phyloP scores from a whole-genome alignment of 169 alveolate species.

The Cryptosporidium baileyi region DNA sequence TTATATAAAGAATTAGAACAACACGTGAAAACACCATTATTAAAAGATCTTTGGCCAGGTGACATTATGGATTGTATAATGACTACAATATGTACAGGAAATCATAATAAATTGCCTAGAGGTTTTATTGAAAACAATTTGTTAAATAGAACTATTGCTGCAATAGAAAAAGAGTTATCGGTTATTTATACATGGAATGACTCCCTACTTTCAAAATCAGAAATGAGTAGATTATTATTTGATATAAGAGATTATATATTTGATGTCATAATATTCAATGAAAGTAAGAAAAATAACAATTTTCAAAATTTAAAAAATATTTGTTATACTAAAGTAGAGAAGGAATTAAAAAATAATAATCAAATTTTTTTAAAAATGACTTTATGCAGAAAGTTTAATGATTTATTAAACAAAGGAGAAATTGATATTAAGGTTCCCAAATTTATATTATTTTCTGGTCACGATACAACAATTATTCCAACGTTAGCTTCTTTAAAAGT shows the following conservation, averaged over 20 bases:
- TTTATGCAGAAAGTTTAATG: constrained; percentile 1
- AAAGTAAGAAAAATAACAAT: neutral
- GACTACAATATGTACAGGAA: constrained; percentile 67
- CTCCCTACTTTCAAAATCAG: constrained; percentile 47
- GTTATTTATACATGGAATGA: constrained; percentile 54
- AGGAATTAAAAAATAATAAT: neutral
- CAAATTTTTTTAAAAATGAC: neutral
- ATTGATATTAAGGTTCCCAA: constrained; percentile 6
- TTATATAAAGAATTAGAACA: constrained; percentile 28
- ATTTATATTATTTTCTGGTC: constrained; percentile 63
- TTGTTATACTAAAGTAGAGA: neutral
- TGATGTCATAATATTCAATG: neutral
- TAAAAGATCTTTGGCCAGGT: constrained; percentile 67
- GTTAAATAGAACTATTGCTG: constrained; percentile 57
- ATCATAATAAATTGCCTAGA: constrained; percentile 23
- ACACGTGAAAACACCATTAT: constrained; percentile 2
- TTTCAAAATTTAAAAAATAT: neutral
- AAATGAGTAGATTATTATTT: constrained; percentile 52
- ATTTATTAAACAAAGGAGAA: neutral
- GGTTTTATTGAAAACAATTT: constrained; percentile 43
- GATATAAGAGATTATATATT: constrained; percentile 43
- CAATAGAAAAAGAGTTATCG: constrained; percentile 57
- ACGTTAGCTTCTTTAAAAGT: constrained; percentile 44
- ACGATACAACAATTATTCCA: constrained; percentile 63
- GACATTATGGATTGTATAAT: constrained; percentile 66